Base-by-base conservation (phyloP, 2,329 filamentous ascomycete genomes). In the Cytospora paraplurivora region DNA sequence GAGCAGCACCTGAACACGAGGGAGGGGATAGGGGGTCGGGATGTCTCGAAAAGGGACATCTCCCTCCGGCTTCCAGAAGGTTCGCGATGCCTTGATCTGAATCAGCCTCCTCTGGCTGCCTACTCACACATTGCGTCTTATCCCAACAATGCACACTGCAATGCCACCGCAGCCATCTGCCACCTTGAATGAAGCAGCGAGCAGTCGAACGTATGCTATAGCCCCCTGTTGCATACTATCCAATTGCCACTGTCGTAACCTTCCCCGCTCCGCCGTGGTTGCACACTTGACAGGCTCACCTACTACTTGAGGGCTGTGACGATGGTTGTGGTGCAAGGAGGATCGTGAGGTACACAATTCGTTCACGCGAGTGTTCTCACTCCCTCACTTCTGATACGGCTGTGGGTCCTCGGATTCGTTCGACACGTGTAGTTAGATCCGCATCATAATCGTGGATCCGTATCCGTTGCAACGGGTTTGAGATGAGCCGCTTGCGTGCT, bases 201-300 rank as follows among this genome's bases (percentile, higher is more conserved):
- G 13, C 15, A 13, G 49, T 44, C 52, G 38, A 37, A 34, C 21
- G 41, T 55, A 47, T n/a, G 11, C n/a, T n/a, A n/a, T n/a, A 34
- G 34, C 59, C 59, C 27, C 63, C 56, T 62, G 62, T 64, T 56
- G 54, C 63, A 55, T 50, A 41, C 44, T 41, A 27, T 13, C 63
- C 59, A 65, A 65, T 62, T 53, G 61, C 44, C 41, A 56, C 51
- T 41, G 52, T 44, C 41, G 41, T 56, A 37, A 50, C 10, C 55
- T 53, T 65, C 59, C 63, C 63, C 63, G 59, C 55, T 58, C 59
- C 63, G 55, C 63, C 54, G 32, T 62, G 41, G 51, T 59, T 60
- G 56, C 33, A 33, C 37, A 58, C 49, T 27, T 59, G 56, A 58
- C 52, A 52, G 47, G 56, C 32, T 38, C 10, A 27, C 32, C 50